phyloP scores from a whole-genome alignment of 495 filamentous ascomycete species.

The Penicillium verhagenii region DNA sequence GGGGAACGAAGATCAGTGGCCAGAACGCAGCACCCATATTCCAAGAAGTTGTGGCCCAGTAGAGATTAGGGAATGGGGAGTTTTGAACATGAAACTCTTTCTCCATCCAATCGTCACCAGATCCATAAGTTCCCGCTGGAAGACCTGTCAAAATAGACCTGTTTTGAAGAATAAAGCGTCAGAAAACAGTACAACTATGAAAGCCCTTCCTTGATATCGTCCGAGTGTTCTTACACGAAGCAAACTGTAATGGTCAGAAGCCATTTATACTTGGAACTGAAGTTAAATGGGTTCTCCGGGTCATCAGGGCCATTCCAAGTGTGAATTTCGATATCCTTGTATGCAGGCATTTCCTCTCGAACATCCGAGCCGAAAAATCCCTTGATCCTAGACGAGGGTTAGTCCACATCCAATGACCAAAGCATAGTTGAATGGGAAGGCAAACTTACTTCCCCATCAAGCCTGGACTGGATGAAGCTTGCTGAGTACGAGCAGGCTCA shows the following conservation, averaged over 20 bases:
- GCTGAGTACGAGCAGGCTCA: no score
- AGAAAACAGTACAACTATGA: no score
- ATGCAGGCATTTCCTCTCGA: no score
- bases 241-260: conserved; percentile 40
- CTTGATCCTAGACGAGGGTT: no score
- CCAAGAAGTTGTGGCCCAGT: conserved; percentile 52
- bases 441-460: no score
- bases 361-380: no score
- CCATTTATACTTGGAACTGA: background rate
- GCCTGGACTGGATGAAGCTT: no score
- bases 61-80: conserved; percentile 40
- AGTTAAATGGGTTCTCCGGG: background rate
- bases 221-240: conserved; percentile 29
- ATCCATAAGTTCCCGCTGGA: conserved; percentile 41
- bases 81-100: conserved; percentile 41
- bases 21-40: conserved; percentile 53
- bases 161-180: no score
- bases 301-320: conserved; percentile 2
- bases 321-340: background rate
- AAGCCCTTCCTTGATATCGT: background rate
- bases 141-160: conserved; percentile 44
- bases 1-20: conserved; percentile 50
- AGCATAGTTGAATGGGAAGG: no score
- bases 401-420: no score
- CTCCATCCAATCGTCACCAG: conserved; percentile 40